Conservation (phyloP, 1,284 basidiomycete genomes). For the Cerioporus squamosus region DNA sequence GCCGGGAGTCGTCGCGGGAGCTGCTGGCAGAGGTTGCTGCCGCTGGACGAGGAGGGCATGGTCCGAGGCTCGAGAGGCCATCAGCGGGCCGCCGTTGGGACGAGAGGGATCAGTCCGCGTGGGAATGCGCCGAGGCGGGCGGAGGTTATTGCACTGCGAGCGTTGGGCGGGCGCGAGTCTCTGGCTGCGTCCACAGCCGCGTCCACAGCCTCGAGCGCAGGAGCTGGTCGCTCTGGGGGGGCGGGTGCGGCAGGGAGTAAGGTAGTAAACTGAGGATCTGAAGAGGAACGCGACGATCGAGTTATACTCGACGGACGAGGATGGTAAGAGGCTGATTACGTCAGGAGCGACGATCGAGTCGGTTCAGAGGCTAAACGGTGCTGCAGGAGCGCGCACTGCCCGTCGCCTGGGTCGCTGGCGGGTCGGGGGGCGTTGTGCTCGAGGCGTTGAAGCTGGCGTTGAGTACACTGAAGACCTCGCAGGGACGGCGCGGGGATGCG, state of each 20-base stretch:
- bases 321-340: conserved; percentile 18
- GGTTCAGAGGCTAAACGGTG: conserved; percentile 5
- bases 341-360: conserved; percentile 17
- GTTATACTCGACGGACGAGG: conserved; percentile 3
- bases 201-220: too few species aligned
- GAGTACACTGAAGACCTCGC: neutral
- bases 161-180: too few species aligned
- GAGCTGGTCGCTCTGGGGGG: too few species aligned
- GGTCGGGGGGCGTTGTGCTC: too few species aligned
- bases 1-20: conserved; percentile 3
- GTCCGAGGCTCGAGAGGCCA: conserved; percentile 13
- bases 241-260: neutral
- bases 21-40: neutral
- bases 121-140: conserved; percentile 9
- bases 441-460: conserved; percentile 12
- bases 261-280: neutral
- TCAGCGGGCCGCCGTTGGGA: too few species aligned
- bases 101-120: neutral
- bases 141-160: neutral
- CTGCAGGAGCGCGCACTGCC: conserved; percentile 1
- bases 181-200: too few species aligned
- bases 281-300: conserved; percentile 20
- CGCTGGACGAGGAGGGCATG: conserved; percentile 6
- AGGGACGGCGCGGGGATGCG: conserved; percentile 8
- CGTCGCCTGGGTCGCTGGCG: too few species aligned